Percentiles rank a stretch among this genome's conserved stretches.
phyloP scores from a whole-genome alignment of 352 stramenopile species.

The Pythium dissotocum region DNA sequence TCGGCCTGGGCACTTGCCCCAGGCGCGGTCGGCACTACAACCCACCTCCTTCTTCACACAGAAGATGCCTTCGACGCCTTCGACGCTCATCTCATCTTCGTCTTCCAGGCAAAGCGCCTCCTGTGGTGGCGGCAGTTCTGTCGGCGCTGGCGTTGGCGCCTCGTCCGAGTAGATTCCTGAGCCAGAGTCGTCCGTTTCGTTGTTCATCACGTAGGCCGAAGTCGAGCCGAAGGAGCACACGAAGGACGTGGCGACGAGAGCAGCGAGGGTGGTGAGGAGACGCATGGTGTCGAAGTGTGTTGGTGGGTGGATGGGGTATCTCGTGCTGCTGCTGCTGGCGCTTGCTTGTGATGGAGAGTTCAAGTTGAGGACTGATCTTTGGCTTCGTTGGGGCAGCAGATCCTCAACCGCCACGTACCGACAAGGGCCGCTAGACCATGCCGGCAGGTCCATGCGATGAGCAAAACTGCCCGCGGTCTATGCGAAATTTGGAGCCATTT shows the following conservation, averaged over 20 bases:
- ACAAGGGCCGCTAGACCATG: neutral
- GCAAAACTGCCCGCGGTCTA: neutral
- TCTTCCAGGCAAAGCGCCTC: conserved; percentile 10
- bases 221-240: conserved; percentile 2
- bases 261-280: conserved; percentile 7
- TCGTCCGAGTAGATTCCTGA: neutral
- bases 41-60: conserved; percentile 31
- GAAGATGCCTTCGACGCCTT: conserved; percentile 35
- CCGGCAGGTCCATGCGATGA: neutral
- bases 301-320: neutral
- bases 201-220: neutral
- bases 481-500: neutral
- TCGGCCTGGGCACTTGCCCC: conserved; percentile 35
- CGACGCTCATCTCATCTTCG: conserved; percentile 36
- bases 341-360: conserved; percentile 3
- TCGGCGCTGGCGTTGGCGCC: neutral
- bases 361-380: conserved; percentile 2
- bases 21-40: conserved; percentile 26
- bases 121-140: neutral
- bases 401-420: neutral
- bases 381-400: neutral
- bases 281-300: neutral
- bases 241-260: neutral
- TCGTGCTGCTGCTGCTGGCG: neutral
- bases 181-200: neutral